A percentile compares a stretch with the other conserved stretches of the same genome.
Conservation (phyloP, 2,329 filamentous ascomycete species). For the Chalara sp. region DNA sequence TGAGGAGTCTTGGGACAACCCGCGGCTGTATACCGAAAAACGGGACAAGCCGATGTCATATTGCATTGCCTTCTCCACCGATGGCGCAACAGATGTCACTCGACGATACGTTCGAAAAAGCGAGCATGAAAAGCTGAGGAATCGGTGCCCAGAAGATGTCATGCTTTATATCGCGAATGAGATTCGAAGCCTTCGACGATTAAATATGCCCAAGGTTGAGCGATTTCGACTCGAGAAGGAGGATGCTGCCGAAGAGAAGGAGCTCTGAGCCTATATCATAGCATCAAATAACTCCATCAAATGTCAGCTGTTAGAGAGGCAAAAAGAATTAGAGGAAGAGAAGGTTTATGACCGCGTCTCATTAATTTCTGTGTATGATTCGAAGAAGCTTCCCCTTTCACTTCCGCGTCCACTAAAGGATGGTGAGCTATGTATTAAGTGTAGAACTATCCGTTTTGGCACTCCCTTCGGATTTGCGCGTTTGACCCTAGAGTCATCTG, state of each 20-base stretch:
- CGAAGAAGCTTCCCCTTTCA: too few species aligned
- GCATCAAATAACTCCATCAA: too few species aligned
- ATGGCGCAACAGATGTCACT: conserved; percentile 65
- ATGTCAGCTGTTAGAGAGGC: too few species aligned
- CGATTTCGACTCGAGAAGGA: conserved; percentile 76
- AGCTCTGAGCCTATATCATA: conserved; percentile 68
- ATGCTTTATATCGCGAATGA: conserved; percentile 88
- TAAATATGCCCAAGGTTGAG: conserved; percentile 80
- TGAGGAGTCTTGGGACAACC: conserved; percentile 93
- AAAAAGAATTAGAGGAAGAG: too few species aligned
- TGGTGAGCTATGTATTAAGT: too few species aligned
- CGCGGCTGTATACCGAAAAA: conserved; percentile 83
- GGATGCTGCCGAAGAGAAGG: conserved; percentile 67
- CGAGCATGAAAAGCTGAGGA: conserved; percentile 67
- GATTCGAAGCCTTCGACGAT: conserved; percentile 76
- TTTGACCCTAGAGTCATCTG: too few species aligned
- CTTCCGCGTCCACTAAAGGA: too few species aligned
- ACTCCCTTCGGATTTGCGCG: too few species aligned
- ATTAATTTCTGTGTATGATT: too few species aligned
- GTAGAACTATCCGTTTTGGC: too few species aligned
- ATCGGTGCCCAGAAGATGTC: conserved; percentile 78
- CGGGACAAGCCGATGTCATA: conserved; percentile 97
- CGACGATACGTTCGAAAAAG: conserved; percentile 64
- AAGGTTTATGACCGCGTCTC: too few species aligned
- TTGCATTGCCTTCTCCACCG: conserved; percentile 92